A percentile compares a stretch with the other conserved stretches of the same genome.
Evolutionary conservation across 306 rosid species (phyloP).

Genomic region (Leucaena leucocephala): DNA sequence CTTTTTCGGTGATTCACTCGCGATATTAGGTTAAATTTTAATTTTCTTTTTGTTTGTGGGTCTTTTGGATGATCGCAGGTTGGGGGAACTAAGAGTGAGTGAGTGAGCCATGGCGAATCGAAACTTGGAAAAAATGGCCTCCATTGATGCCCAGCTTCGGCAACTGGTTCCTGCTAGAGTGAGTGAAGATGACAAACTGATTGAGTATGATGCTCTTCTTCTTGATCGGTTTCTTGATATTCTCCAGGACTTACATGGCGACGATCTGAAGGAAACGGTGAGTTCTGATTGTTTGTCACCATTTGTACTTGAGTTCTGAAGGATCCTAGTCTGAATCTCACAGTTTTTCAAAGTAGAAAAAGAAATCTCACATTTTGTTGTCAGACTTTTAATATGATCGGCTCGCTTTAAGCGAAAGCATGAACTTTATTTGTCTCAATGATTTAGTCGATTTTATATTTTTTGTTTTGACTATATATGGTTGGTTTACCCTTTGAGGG

Average conservation of each 20-base stretch:
- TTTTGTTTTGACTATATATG: constrained; percentile 5
- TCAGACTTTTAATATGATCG: constrained; percentile 13
- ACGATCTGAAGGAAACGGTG: constrained; percentile 91
- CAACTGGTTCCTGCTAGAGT: constrained; percentile 82
- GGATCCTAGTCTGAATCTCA: not conserved
- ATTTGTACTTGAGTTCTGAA: not conserved
- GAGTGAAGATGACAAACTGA: constrained; percentile 91
- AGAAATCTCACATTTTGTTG: not conserved
- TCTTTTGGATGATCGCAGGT: constrained; percentile 39
- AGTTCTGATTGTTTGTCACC: constrained; percentile 38
- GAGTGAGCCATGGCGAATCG: constrained; percentile 60
- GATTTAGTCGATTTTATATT: constrained; percentile 24
- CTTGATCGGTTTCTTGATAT: constrained; percentile 97
- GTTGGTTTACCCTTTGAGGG: constrained; percentile 8
- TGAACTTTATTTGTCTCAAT: constrained; percentile 12
- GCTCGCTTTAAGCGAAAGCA: constrained; percentile 27
- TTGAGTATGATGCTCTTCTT: constrained; percentile 92
- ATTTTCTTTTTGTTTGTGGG: constrained; percentile 17
- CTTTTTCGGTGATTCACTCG: constrained; percentile 39
- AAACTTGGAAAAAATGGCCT: constrained; percentile 88
- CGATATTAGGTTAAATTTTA: constrained; percentile 31
- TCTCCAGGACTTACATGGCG: constrained; percentile 98
- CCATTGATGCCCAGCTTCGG: constrained; percentile 95
- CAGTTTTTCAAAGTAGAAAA: not conserved
- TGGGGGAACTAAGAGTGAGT: constrained; percentile 28